Evolutionary conservation across 1,284 basidiomycete genomes (phyloP).

Genomic region (Xanthoconium separans): DNA sequence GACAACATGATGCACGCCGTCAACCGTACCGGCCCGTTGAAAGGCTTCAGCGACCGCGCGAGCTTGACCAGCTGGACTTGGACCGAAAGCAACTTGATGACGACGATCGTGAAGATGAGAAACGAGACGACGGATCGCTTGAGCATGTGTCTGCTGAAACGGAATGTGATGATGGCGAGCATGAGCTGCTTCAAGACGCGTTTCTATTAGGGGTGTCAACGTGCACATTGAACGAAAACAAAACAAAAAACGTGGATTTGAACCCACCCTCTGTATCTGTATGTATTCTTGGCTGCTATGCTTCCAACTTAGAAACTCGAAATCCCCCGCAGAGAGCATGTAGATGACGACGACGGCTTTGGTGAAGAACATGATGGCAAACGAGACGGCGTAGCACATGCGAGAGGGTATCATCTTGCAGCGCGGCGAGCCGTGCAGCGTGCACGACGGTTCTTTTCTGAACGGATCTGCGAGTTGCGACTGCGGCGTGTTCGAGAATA

Average conservation of each 20-base stretch:
- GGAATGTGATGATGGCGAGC: slow-evolving; percentile 28
- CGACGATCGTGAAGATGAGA: slow-evolving; percentile 30
- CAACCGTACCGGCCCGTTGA: slow-evolving; percentile 27
- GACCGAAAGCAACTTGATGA: slow-evolving; percentile 29
- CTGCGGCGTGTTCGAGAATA: not conserved
- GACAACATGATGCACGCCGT: slow-evolving; percentile 24
- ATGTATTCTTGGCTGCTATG: slow-evolving; percentile 21
- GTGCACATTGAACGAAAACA: not conserved
- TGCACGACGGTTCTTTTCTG: not conserved
- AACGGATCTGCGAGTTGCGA: not conserved
- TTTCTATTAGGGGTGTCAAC: slow-evolving; percentile 9
- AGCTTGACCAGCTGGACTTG: slow-evolving; percentile 33
- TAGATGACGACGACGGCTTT: slow-evolving; percentile 19
- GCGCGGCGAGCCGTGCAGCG: not conserved
- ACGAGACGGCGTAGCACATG: slow-evolving; percentile 13
- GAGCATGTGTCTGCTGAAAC: slow-evolving; percentile 27
- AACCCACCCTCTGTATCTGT: slow-evolving; percentile 19
- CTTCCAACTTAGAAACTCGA: slow-evolving; percentile 14
- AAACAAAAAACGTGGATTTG: not conserved
- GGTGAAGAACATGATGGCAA: slow-evolving; percentile 19
- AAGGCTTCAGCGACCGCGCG: slow-evolving; percentile 26
- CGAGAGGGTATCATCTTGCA: slow-evolving; percentile 18
- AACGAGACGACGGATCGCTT: slow-evolving; percentile 31
- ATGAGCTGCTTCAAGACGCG: slow-evolving; percentile 26
- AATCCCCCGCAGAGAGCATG: slow-evolving; percentile 24